A percentile compares a stretch with the other conserved stretches of the same genome.
phyloP scores from a whole-genome alignment of 768 basidiomycete species.

The Cantharellus anzutake region DNA sequence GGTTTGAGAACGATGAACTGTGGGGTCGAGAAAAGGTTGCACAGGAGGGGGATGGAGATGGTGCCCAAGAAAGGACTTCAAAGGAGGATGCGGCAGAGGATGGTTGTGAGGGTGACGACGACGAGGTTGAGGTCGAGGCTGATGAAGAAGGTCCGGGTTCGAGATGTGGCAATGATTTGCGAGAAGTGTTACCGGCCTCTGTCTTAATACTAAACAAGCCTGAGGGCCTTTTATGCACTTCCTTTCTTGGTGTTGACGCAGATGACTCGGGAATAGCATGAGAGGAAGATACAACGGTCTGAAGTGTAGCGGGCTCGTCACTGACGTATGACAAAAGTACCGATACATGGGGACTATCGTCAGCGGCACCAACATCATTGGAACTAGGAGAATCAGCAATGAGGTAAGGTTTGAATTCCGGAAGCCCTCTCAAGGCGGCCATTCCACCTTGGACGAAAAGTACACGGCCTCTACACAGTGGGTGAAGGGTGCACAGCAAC shows the following conservation, averaged over 20 bases:
- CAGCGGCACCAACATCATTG: too few relatives aligned
- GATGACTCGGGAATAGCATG: background rate
- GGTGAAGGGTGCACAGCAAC: conserved; percentile 40
- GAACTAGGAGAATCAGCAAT: too few relatives aligned
- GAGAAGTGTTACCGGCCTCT: background rate
- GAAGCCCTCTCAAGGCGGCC: background rate
- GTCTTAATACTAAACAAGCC: background rate
- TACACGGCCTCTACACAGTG: conserved; percentile 26
- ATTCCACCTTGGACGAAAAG: conserved; percentile 47
- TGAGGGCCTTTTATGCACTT: too few relatives aligned
- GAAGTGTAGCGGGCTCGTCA: background rate
- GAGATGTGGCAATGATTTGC: background rate
- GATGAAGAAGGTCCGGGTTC: background rate
- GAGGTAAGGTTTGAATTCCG: background rate
- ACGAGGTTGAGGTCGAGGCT: background rate
- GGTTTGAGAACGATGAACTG: background rate
- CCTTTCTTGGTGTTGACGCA: background rate
- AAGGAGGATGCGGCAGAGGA: conserved; percentile 1
- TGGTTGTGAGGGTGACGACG: conserved; percentile 7
- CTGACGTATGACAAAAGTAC: too few relatives aligned
- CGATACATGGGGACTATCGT: too few relatives aligned
- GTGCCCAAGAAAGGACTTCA: background rate
- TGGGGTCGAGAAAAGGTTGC: conserved; percentile 1
- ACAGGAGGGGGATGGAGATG: background rate
- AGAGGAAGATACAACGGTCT: background rate